Conservation (phyloP, 73 alveolate species). For the Symbiodinium natans region DNA sequence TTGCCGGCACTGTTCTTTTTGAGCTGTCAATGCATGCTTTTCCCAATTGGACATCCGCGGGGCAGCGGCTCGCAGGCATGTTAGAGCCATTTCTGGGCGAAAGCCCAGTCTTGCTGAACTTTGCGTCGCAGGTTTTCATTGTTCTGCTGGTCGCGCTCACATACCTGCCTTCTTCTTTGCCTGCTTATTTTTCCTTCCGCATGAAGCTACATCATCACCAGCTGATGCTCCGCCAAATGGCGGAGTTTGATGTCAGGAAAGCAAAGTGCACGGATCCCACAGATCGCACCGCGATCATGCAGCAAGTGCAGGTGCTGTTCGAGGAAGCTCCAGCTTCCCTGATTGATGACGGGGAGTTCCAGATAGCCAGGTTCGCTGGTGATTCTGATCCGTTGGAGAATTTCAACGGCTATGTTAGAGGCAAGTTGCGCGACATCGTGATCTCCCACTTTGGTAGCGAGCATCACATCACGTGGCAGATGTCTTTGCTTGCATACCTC, state of each 20-base stretch:
- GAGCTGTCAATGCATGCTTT: not conserved
- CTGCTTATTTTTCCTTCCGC: conserved; percentile 27
- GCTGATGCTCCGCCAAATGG: not conserved
- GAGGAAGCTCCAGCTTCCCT: no score
- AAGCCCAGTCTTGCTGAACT: not conserved
- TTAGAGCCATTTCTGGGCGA: not conserved
- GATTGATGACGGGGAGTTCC: no score
- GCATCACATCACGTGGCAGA: not conserved
- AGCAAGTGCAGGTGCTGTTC: not conserved
- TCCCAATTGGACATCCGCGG: not conserved
- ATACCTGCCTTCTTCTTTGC: not conserved
- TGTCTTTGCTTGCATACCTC: not conserved
- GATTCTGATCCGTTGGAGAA: not conserved
- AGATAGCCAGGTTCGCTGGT: no score
- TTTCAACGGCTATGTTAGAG: not conserved
- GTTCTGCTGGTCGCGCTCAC: not conserved
- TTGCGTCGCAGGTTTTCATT: not conserved
- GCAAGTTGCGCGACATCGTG: not conserved
- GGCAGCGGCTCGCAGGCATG: not conserved
- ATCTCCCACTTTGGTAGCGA: not conserved
- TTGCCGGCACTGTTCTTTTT: not conserved
- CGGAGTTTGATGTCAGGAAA: not conserved
- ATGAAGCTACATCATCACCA: conserved; percentile 28
- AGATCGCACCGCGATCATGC: not conserved
- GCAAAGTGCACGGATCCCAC: not conserved